Base-by-base conservation (phyloP, 257 asterid genomes). In the Solanum gracilifrons region DNA sequence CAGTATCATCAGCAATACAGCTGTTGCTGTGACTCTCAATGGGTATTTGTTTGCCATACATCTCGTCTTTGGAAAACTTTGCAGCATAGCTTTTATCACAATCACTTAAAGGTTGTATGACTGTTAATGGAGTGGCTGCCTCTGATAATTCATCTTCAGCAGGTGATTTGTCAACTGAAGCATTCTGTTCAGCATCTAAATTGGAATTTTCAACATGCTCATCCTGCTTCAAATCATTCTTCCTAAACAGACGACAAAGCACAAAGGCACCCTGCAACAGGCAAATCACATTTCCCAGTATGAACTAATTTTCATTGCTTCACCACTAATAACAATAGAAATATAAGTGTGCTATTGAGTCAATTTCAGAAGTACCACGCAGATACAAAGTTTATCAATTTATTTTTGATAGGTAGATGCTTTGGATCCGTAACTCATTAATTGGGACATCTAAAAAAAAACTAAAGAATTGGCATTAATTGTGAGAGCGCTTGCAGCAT, bases 171-270 rank as follows among this genome's bases (percentile, higher is more conserved):
- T 43, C 88, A 13, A 83, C 87, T 2, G 90, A 55, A 13, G 97
- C 86, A 27, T 71, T 92, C 87, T 88, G 92, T 88, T 93, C 98
- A 91, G 32, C 90, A 86, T 88, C 92, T 21, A 85, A 43, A 85
- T 90, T 92, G 41, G 98, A 86, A 87, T 73, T 85, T 73, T 91
- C 98, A 84, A 83, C 51, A 76, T 55, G 85, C 85, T 92, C 96
- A 62, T 97, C 99, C 90, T 69, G 91, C 89, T 91, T 95, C 85
- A 93, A 86, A 73, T 93, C 98, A 75, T 89, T 87, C 96, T 96
- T 97, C 87, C 89, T 96, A 76, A 96, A 96, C 85, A 97, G 90
- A 13, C 99, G 98, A 88, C 98, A 96, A 39, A 97, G 98, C 84
- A 97, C 97, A 92, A 87, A 97, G 16, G 98, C 93, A 68, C 94